A percentile compares a stretch with the other conserved stretches of the same genome.
Conservation (phyloP, 306 rosid species). For the Prunus armeniaca region DNA sequence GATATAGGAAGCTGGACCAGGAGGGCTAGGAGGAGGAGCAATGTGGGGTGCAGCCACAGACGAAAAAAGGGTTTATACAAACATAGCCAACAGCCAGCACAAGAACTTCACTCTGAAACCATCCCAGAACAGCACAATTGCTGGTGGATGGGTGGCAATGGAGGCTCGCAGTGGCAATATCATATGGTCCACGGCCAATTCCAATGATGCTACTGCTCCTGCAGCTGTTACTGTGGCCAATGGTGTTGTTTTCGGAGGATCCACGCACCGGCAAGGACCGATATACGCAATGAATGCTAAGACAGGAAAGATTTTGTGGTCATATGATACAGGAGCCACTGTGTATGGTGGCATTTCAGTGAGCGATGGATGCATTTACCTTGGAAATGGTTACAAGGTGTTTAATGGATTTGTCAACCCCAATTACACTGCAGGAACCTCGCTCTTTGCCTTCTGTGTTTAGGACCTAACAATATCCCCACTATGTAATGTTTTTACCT, state of each 20-base stretch:
- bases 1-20: slow-evolving; percentile 59
- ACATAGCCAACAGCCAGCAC: slow-evolving; percentile 37
- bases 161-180: slow-evolving; percentile 40
- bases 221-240: slow-evolving; percentile 58
- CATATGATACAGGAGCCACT: slow-evolving; percentile 34
- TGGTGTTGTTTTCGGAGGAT: slow-evolving; percentile 50
- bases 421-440: slow-evolving; percentile 39
- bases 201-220: slow-evolving; percentile 12
- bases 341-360: slow-evolving; percentile 58
- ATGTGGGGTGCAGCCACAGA: slow-evolving; percentile 69
- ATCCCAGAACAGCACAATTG: slow-evolving; percentile 28
- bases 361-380: slow-evolving; percentile 52
- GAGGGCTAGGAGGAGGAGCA: slow-evolving; percentile 48
- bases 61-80: slow-evolving; percentile 50
- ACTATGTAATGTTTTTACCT: not conserved
- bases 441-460: slow-evolving; percentile 52
- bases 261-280: slow-evolving; percentile 35
- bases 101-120: slow-evolving; percentile 51
- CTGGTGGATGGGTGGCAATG: slow-evolving; percentile 69
- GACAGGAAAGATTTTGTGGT: slow-evolving; percentile 49
- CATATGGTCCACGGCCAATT: slow-evolving; percentile 47
- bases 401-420: slow-evolving; percentile 23
- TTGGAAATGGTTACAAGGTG: slow-evolving; percentile 54
- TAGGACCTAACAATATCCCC: not conserved
- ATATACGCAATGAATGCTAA: slow-evolving; percentile 39